Conservation (phyloP, 1,139 yeast species). For the Martiniozyma asiatica region DNA sequence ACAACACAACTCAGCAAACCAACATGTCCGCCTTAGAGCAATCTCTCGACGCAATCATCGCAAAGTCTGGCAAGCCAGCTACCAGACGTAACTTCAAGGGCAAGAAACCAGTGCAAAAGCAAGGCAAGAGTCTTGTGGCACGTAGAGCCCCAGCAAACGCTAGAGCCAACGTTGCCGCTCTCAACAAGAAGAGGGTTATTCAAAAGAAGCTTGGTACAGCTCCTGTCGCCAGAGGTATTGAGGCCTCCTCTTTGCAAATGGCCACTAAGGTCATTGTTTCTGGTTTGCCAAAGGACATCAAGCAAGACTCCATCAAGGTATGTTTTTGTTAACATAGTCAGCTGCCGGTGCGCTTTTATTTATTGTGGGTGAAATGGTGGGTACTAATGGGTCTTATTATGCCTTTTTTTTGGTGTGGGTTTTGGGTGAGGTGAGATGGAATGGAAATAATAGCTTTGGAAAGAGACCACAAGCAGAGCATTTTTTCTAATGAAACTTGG, state of each 20-base stretch:
- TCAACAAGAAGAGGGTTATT: conserved; percentile 1
- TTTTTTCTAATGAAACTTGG: too few species aligned
- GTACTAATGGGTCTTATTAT: too few species aligned
- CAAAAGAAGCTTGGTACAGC: conserved; percentile 9
- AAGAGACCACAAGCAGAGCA: too few species aligned
- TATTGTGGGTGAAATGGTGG: too few species aligned
- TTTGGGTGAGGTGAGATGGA: too few species aligned
- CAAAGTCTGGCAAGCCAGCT: conserved; percentile 34
- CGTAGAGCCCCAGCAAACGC: conserved; percentile 1
- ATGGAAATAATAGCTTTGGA: too few species aligned
- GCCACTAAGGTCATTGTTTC: conserved; percentile 69
- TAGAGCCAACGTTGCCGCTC: background rate
- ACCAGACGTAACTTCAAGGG: background rate
- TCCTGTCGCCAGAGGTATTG: conserved; percentile 28
- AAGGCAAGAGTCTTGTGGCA: too few species aligned
- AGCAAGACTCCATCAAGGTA: conserved; percentile 52
- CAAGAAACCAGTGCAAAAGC: conserved; percentile 1
- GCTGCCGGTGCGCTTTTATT: too few species aligned
- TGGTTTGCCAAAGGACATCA: conserved; percentile 70
- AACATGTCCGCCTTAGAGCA: conserved; percentile 70
- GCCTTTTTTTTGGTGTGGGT: too few species aligned
- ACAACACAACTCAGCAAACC: conserved; percentile 17
- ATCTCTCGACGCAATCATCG: conserved; percentile 90
- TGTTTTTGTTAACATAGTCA: too few species aligned
- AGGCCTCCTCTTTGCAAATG: too few species aligned